Base-by-base conservation (phyloP, 331 rosid species). In the Stylosanthes scabra region DNA sequence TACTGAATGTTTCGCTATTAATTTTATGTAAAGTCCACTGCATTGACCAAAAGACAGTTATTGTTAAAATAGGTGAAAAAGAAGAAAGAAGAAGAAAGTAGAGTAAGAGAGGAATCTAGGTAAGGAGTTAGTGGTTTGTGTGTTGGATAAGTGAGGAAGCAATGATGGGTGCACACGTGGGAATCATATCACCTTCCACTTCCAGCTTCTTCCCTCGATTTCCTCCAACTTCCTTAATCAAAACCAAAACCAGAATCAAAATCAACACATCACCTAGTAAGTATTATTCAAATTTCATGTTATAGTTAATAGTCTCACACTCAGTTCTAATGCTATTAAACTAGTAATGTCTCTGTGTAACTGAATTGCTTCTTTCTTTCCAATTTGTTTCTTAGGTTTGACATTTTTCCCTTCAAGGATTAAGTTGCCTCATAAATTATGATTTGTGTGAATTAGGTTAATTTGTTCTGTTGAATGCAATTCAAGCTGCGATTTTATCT, bases 251-350 rank as follows among this genome's bases (percentile, higher is more conserved):
- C 25, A 20, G 1, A 20, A 20, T 20, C 25, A 20, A 68, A 75
- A 80, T 70, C 83, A 84, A 76, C 63, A 62, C 85, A 63, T 72
- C 70, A 74, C 40, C 83, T 71, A 70, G 98, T 91, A 65, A 82
- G 97, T 85, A 52, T 52, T 7, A 52, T 14, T 52, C 39, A 52
- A 52, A 52, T 9, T 52, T 52, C 16, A 52, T 52, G 8, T 47
- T 70, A 46, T 60, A 52, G 56, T 82, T 55, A 13, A 12, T 63
- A 34, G 58, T 59, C 68, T 49, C 66, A 6, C 59, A 9, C 55
- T 42, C 49, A 29, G 51, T 28, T 67, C 6, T 4, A 25, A 65
- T 60, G 37, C 11, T 55, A 60, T 44, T 41, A 59, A 57, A 42
- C 14, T 49, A 28, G 28, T 9, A 11, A 64, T 63, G 64, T 28